Percentiles rank a stretch among this genome's conserved stretches.
These are phyloP conservation scores for Sugiyamaella qingdaonensis DNA, from an alignment of 805 yeast genomes.

Conservation along the genomic window DNA sequence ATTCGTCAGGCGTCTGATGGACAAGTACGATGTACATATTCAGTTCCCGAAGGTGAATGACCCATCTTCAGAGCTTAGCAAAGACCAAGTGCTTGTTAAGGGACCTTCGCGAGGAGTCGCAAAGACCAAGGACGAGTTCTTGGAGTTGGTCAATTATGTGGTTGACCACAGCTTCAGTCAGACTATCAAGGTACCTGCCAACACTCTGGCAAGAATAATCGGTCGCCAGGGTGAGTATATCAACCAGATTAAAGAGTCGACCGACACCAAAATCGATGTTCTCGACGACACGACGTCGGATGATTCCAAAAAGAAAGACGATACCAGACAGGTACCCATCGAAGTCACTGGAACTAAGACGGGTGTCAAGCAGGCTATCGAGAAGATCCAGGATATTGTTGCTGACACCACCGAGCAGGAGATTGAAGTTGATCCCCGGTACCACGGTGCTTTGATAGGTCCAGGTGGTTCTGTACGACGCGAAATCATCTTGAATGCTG, in stretches of 20 bases:
- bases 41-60: conserved; percentile 58
- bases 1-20: conserved; percentile 78
- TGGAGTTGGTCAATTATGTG: conserved; percentile 80
- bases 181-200: conserved; percentile 61
- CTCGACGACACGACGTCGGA: conserved; percentile 47
- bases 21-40: conserved; percentile 78
- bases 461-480: conserved; percentile 69
- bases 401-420: conserved; percentile 56
- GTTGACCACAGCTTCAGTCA: conserved; percentile 74
- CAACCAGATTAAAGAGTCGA: conserved; percentile 68
- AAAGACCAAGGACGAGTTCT: conserved; percentile 77
- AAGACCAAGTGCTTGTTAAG: conserved; percentile 64
- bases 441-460: conserved; percentile 74
- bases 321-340: conserved; percentile 53
- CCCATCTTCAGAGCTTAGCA: conserved; percentile 16
- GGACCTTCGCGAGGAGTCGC: conserved; percentile 91
- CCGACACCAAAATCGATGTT: conserved; percentile 45
- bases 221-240: conserved; percentile 86
- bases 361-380: conserved; percentile 68
- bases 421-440: conserved; percentile 66
- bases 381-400: conserved; percentile 56
- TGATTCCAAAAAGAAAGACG: conserved; percentile 39
- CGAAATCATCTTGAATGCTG: conserved; percentile 73
- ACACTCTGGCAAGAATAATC: conserved; percentile 77
- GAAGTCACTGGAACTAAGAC: conserved; percentile 73